A percentile compares a stretch with the other conserved stretches of the same genome.
phyloP scores from a whole-genome alignment of 495 filamentous ascomycete species.

The Penicillium macrosclerotiorum region DNA sequence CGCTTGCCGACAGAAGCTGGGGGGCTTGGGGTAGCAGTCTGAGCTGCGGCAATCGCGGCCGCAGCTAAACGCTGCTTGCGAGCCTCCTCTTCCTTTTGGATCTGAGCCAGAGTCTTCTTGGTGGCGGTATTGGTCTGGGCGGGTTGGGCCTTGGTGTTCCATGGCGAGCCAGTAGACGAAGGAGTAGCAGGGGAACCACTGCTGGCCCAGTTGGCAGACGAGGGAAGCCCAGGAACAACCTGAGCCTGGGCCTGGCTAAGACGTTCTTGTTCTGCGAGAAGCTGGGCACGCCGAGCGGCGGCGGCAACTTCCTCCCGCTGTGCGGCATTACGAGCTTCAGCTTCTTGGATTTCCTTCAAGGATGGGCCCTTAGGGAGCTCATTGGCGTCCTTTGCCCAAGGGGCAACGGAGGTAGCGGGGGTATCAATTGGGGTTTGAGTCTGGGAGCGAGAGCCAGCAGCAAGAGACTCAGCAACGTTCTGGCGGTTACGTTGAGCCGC shows the following conservation, averaged over 20 bases:
- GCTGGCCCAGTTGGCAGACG: conserved; percentile 87
- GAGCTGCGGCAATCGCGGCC: conserved; percentile 55
- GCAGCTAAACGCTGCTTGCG: conserved; percentile 70
- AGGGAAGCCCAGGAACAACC: conserved; percentile 72
- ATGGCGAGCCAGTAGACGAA: conserved; percentile 52
- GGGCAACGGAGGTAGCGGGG: conserved; percentile 70
- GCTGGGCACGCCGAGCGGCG: conserved; percentile 70
- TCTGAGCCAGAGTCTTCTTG: conserved; percentile 93
- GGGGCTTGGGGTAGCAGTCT: conserved; percentile 42
- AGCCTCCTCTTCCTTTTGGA: conserved; percentile 92
- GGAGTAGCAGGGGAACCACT: conserved; percentile 62
- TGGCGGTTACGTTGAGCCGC: conserved; percentile 80
- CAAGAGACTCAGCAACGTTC: conserved; percentile 78
- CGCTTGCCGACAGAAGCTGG: conserved; percentile 71
- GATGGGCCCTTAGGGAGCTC: conserved; percentile 85
- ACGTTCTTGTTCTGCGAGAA: conserved; percentile 73
- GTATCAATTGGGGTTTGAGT: conserved; percentile 70
- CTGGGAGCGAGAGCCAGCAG: conserved; percentile 66
- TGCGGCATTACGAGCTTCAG: conserved; percentile 90
- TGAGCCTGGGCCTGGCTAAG: conserved; percentile 62
- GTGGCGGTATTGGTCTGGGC: conserved; percentile 43
- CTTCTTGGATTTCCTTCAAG: conserved; percentile 94
- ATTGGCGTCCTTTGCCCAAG: conserved; percentile 85
- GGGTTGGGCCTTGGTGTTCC: conserved; percentile 60
- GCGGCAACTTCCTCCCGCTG: conserved; percentile 82